A percentile compares a stretch with the other conserved stretches of the same genome.
These are phyloP conservation scores for Madurella fahalii DNA, from an alignment of 2,329 filamentous ascomycete species.

Conservation along the genomic window DNA sequence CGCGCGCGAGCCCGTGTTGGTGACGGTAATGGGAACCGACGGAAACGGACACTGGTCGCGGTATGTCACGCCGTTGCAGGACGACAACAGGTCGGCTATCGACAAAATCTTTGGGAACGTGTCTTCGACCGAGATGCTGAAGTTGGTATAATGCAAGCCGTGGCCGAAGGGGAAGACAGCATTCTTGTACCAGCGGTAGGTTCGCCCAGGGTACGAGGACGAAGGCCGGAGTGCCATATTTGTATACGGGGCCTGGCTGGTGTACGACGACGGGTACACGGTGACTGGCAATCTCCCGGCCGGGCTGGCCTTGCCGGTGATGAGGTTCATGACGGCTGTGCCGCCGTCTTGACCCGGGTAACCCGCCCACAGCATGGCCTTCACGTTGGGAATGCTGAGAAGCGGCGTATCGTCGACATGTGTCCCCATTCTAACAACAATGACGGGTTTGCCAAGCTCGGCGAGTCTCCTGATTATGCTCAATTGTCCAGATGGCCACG, in stretches of 20 bases:
- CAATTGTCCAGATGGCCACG: conserved; percentile 50
- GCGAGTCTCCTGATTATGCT: conserved; percentile 47
- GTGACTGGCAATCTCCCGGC: conserved; percentile 53
- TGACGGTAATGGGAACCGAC: conserved; percentile 40
- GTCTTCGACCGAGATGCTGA: conserved; percentile 30
- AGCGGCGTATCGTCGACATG: conserved; percentile 50
- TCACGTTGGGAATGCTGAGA: conserved; percentile 43
- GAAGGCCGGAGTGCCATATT: conserved; percentile 50
- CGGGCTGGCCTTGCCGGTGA: conserved; percentile 47
- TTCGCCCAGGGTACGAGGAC: conserved; percentile 45
- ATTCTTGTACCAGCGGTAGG: conserved; percentile 56
- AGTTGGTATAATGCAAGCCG: conserved; percentile 57
- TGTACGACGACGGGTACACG: conserved; percentile 51
- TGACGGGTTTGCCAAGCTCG: conserved; percentile 42
- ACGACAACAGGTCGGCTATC: conserved; percentile 36
- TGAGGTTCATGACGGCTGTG: conserved; percentile 48
- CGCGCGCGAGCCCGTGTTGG: conserved; percentile 42
- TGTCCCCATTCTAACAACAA: conserved; percentile 49
- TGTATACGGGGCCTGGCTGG: conserved; percentile 47
- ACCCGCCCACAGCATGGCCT: conserved; percentile 52
- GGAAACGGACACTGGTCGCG: conserved; percentile 41
- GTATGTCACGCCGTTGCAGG: conserved; percentile 31
- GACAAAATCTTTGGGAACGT: conserved; percentile 27
- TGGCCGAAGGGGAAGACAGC: conserved; percentile 51
- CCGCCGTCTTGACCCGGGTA: conserved; percentile 60